Conservation (phyloP, 2,329 filamentous ascomycete species). For the Fusarium agapanthi region DNA sequence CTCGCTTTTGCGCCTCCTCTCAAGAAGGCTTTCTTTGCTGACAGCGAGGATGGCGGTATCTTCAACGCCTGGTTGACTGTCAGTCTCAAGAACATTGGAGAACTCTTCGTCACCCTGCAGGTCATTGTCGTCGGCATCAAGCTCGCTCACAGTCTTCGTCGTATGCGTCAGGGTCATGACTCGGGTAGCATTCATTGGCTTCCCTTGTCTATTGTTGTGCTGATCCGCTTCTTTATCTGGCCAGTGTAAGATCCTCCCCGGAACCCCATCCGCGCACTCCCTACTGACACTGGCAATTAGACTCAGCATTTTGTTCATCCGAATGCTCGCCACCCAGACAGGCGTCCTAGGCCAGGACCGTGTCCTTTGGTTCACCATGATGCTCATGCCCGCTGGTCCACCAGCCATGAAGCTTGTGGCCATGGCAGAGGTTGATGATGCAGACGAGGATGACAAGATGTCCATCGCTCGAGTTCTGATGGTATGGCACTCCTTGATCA, state of each 20-base stretch:
- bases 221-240: slow-evolving; percentile 22
- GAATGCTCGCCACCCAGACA: slow-evolving; percentile 14
- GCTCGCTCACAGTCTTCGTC: slow-evolving; percentile 26
- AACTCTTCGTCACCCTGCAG: slow-evolving; percentile 23
- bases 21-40: slow-evolving; percentile 23
- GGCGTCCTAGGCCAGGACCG: slow-evolving; percentile 7
- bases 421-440: slow-evolving; percentile 26
- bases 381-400: slow-evolving; percentile 23
- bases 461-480: slow-evolving; percentile 22
- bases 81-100: slow-evolving; percentile 28
- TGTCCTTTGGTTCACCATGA: slow-evolving; percentile 27
- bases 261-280: fast-evolving
- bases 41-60: slow-evolving; percentile 17
- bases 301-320: slow-evolving; percentile 19
- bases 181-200: slow-evolving; percentile 16
- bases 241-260: slow-evolving; percentile 5
- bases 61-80: slow-evolving; percentile 28
- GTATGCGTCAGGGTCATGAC: slow-evolving; percentile 15
- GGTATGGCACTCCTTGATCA: background rate
- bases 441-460: slow-evolving; percentile 28
- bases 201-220: slow-evolving; percentile 1
- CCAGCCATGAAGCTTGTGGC: slow-evolving; percentile 27
- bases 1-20: slow-evolving; percentile 16
- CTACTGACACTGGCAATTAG: background rate
- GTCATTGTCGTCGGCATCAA: slow-evolving; percentile 30